Conservation (phyloP, 2,329 filamentous ascomycete genomes). For the Trichoderma atrobrunneum region DNA sequence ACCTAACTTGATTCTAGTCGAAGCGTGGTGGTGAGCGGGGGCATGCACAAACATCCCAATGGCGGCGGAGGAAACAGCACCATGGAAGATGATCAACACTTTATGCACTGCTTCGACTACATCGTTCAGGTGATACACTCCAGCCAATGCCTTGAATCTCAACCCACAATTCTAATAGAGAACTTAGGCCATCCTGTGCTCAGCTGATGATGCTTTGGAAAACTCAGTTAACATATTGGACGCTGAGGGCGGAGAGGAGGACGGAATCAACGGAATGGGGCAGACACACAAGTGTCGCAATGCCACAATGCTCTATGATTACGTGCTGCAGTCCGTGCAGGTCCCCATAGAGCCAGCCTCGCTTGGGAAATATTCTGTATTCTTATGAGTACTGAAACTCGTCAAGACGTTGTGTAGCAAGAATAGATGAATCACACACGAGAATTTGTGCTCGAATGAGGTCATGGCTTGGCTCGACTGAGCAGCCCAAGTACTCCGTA, state of each 20-base stretch:
- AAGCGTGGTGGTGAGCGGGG: too few relatives aligned
- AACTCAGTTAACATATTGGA: background rate
- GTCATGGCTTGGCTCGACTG: too few relatives aligned
- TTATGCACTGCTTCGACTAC: constrained; percentile 8
- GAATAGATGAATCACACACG: too few relatives aligned
- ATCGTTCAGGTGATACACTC: background rate
- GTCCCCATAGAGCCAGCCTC: background rate
- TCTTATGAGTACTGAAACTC: background rate
- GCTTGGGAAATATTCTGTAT: background rate
- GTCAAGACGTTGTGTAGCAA: background rate
- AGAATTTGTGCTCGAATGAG: too few relatives aligned
- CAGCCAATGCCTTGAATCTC: background rate
- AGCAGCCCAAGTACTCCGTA: too few relatives aligned
- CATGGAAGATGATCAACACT: background rate
- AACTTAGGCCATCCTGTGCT: background rate
- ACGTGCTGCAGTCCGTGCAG: background rate
- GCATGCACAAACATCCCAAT: too few relatives aligned
- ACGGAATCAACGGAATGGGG: background rate
- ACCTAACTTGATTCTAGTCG: too few relatives aligned
- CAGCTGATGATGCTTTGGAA: constrained; percentile 1
- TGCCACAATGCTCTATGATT: background rate
- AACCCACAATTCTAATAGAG: background rate
- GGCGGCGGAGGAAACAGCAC: background rate
- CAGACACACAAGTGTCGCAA: constrained; percentile 3
- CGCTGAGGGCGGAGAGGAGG: background rate